These are phyloP conservation scores for Nakazawaea molendinolei DNA, from an alignment of 805 yeast genomes.

Conservation along the genomic window DNA sequence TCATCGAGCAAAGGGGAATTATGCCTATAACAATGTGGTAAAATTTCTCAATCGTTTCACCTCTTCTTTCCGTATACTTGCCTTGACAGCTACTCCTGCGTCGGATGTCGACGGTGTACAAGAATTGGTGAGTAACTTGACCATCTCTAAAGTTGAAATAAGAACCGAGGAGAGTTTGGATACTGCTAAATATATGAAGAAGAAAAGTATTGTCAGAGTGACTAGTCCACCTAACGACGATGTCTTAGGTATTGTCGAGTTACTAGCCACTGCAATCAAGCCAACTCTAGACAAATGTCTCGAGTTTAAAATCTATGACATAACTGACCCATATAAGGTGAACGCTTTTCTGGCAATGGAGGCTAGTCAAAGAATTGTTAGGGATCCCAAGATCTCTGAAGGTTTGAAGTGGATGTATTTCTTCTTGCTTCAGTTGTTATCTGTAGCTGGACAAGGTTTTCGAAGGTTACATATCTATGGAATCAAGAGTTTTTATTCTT, in stretches of 20 bases:
- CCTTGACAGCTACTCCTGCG: slow-evolving; percentile 95
- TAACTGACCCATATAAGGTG: slow-evolving; percentile 58
- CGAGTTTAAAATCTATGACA: slow-evolving; percentile 53
- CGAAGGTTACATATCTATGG: slow-evolving; percentile 78
- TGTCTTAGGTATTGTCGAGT: slow-evolving; percentile 47
- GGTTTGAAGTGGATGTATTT: slow-evolving; percentile 71
- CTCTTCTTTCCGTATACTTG: slow-evolving; percentile 67
- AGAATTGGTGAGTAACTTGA: slow-evolving; percentile 66
- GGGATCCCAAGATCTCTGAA: slow-evolving; percentile 51
- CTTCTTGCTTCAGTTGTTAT: slow-evolving; percentile 54
- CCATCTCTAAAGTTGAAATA: slow-evolving; percentile 72
- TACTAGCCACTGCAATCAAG: slow-evolving; percentile 54
- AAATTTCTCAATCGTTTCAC: slow-evolving; percentile 55
- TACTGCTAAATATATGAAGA: slow-evolving; percentile 70
- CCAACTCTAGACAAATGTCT: slow-evolving; percentile 64
- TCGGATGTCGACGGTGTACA: slow-evolving; percentile 84
- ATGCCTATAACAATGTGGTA: slow-evolving; percentile 83
- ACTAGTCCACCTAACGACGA: slow-evolving; percentile 48
- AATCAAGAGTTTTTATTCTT: slow-evolving; percentile 63
- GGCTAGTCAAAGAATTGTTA: slow-evolving; percentile 50
- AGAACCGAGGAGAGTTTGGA: slow-evolving; percentile 83
- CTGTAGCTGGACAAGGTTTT: slow-evolving; percentile 66
- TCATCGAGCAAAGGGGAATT: slow-evolving; percentile 86
- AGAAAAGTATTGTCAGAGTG: slow-evolving; percentile 53
- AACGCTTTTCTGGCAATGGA: slow-evolving; percentile 70